phyloP scores from a whole-genome alignment of 2,329 filamentous ascomycete species.

The Penicillium fuscoglaucum region DNA sequence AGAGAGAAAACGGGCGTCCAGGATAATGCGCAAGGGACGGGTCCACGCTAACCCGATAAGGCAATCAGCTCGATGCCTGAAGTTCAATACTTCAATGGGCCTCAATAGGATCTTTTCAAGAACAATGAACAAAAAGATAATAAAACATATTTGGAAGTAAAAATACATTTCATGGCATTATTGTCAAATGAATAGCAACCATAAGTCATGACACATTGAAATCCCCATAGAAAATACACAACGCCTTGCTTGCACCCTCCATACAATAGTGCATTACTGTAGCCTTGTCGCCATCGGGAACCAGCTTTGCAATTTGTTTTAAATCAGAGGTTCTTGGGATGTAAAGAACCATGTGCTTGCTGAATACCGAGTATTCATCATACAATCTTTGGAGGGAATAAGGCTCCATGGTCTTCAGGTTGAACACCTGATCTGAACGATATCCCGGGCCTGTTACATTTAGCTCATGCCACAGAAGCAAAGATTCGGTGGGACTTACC shows the following conservation, averaged over 20 bases:
- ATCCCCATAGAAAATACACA: constrained; percentile 60
- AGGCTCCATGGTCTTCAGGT: constrained; percentile 82
- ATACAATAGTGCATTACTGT: constrained; percentile 89
- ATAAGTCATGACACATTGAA: constrained; percentile 43
- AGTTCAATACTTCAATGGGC: background rate
- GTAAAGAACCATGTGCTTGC: constrained; percentile 67
- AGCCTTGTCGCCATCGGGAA: constrained; percentile 56
- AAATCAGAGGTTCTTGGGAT: constrained; percentile 83
- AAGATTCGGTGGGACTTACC: constrained; percentile 47
- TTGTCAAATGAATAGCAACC: constrained; percentile 2
- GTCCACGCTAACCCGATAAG: constrained; percentile 28
- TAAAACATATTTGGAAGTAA: background rate
- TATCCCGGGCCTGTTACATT: constrained; percentile 59
- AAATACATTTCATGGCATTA: background rate
- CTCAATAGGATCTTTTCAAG: background rate
- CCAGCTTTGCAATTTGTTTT: constrained; percentile 67
- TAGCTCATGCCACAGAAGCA: background rate
- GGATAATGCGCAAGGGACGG: constrained; percentile 10
- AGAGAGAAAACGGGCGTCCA: constrained; percentile 10
- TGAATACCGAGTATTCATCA: constrained; percentile 56
- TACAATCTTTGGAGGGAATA: constrained; percentile 70
- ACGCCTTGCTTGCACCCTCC: constrained; percentile 78
- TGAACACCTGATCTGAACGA: constrained; percentile 69
- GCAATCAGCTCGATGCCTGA: constrained; percentile 23
- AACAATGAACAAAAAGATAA: background rate